These are phyloP conservation scores for Leucoagaricus sp. DNA, from an alignment of 1,284 basidiomycete genomes.

Conservation along the genomic window DNA sequence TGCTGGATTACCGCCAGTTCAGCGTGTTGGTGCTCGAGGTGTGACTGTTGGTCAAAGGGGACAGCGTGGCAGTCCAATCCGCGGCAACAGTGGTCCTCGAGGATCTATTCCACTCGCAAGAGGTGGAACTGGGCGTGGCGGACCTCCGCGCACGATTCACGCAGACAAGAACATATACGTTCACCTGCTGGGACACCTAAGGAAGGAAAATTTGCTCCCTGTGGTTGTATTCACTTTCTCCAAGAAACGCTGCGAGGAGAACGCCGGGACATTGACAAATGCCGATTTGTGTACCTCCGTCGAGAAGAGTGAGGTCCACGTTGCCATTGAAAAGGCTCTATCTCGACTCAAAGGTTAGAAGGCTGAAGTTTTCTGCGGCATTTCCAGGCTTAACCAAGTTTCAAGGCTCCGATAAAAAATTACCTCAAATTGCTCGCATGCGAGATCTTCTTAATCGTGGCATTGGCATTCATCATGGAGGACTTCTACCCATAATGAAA, in stretches of 20 bases:
- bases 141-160: conserved; percentile 64
- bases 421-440: conserved; percentile 97
- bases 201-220: conserved; percentile 86
- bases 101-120: conserved; percentile 26
- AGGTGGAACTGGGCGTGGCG: conserved; percentile 54
- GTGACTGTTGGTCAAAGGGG: conserved; percentile 62
- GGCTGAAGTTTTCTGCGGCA: background rate
- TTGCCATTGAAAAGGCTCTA: conserved; percentile 91
- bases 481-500: conserved; percentile 95
- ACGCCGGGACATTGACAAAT: conserved; percentile 88
- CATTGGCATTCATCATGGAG: conserved; percentile 98
- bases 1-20: conserved; percentile 83
- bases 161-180: conserved; percentile 93
- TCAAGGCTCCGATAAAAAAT: conserved; percentile 84
- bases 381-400: conserved; percentile 10
- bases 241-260: conserved; percentile 97
- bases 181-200: conserved; percentile 85
- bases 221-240: conserved; percentile 98
- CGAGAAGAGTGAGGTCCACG: conserved; percentile 97
- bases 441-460: conserved; percentile 89
- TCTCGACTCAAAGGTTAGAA: conserved; percentile 82
- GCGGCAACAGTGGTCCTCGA: conserved; percentile 8
- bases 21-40: conserved; percentile 79
- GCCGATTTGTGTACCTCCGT: conserved; percentile 84
- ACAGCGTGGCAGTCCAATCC: conserved; percentile 49